A percentile compares a stretch with the other conserved stretches of the same genome.
Conservation (phyloP, 495 filamentous ascomycete genomes). For the Hypoxylon lienhwacheense region DNA sequence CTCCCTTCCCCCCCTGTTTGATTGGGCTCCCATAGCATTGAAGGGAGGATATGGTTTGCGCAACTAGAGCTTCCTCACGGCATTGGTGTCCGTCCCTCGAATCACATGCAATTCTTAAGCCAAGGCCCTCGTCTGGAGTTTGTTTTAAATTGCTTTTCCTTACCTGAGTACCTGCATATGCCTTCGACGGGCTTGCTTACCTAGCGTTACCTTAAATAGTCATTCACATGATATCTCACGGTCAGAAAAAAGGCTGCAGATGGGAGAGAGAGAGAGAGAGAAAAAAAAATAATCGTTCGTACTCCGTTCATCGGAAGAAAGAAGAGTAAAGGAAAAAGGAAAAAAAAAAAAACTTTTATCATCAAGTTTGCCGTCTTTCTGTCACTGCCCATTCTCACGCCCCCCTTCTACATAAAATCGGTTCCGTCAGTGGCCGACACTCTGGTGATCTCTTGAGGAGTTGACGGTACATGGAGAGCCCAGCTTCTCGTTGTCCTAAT, state of each 20-base stretch:
- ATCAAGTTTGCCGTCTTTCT: not conserved
- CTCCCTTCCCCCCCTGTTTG: slow-evolving; percentile 31
- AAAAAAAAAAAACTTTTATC: too few species aligned
- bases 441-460: slow-evolving; percentile 1
- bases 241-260: not conserved
- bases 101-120: slow-evolving; percentile 24
- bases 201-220: slow-evolving; percentile 13
- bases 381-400: not conserved
- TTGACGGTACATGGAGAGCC: slow-evolving; percentile 3
- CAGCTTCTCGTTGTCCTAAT: slow-evolving; percentile 12
- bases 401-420: not conserved
- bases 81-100: slow-evolving; percentile 23
- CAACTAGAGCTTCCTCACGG: slow-evolving; percentile 22
- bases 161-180: not conserved
- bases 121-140: slow-evolving; percentile 16
- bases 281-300: too few species aligned
- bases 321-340: not conserved
- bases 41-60: slow-evolving; percentile 27
- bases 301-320: too few species aligned
- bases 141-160: slow-evolving; percentile 26
- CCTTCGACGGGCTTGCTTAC: slow-evolving; percentile 1
- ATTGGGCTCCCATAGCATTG: slow-evolving; percentile 31
- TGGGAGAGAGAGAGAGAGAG: too few species aligned
- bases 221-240: not conserved
- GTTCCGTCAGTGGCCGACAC: slow-evolving; percentile 13